Conservation (phyloP, 805 yeast species). For the Monosporozyma aerobia region DNA sequence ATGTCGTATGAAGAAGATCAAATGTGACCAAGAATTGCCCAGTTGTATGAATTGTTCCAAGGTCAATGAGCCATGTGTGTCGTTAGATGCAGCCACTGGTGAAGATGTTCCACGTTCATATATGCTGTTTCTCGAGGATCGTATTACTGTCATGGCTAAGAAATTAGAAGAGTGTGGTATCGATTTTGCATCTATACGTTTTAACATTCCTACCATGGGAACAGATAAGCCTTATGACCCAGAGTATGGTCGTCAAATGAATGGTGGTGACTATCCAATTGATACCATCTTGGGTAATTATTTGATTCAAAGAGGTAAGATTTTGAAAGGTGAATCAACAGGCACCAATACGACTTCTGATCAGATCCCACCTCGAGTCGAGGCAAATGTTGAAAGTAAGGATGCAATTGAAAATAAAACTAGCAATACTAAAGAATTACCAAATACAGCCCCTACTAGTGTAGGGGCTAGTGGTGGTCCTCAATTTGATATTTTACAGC, state of each 20-base stretch:
- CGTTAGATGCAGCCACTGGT: slow-evolving; percentile 82
- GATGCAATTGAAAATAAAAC: background rate
- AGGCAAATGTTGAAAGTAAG: background rate
- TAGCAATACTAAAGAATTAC: background rate
- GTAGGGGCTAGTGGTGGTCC: background rate
- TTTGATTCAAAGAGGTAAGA: slow-evolving; percentile 17
- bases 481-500: slow-evolving; percentile 3
- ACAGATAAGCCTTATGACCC: slow-evolving; percentile 21
- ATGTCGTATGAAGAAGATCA: slow-evolving; percentile 61
- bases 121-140: slow-evolving; percentile 60
- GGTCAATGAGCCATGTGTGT: slow-evolving; percentile 67
- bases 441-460: slow-evolving; percentile 5
- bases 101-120: slow-evolving; percentile 77
- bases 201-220: slow-evolving; percentile 23
- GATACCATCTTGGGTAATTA: slow-evolving; percentile 22
- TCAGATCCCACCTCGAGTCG: background rate
- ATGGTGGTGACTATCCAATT: slow-evolving; percentile 11
- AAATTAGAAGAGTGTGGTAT: slow-evolving; percentile 38
- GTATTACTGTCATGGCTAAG: slow-evolving; percentile 47
- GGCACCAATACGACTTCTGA: background rate
- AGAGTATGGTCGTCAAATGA: background rate
- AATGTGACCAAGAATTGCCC: slow-evolving; percentile 53
- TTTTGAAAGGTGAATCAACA: slow-evolving; percentile 3
- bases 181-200: slow-evolving; percentile 23
- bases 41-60: slow-evolving; percentile 46